Evolutionary conservation across 2,329 filamentous ascomycete species (phyloP).

Genomic region (Berkeleyomyces basicola): DNA sequence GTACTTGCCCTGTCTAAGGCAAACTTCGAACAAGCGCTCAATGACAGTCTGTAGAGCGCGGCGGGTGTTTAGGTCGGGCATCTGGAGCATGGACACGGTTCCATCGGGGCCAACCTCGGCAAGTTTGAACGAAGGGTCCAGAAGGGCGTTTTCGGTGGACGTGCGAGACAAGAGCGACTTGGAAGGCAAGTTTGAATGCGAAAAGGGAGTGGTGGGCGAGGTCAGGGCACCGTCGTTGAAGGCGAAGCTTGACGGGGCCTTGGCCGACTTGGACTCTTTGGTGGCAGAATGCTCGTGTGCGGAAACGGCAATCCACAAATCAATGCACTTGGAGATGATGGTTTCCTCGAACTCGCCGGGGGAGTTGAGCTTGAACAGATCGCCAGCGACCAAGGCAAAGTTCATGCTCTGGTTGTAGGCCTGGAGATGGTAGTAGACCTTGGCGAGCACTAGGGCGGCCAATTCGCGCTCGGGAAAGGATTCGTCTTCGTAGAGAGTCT

Average conservation of each 20-base stretch:
- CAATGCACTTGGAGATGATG: conserved; percentile 94
- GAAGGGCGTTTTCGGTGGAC: conserved; percentile 12
- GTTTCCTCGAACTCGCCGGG: conserved; percentile 96
- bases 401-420: conserved; percentile 99
- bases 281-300: conserved; percentile 32
- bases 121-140: conserved; percentile 39
- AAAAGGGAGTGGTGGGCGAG: conserved; percentile 88
- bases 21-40: conserved; percentile 79
- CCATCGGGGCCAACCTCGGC: not conserved
- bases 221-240: conserved; percentile 54
- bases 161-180: conserved; percentile 80
- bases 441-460: conserved; percentile 83
- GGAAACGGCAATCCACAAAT: conserved; percentile 79
- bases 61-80: conserved; percentile 53
- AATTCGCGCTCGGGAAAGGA: conserved; percentile 85
- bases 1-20: conserved; percentile 72
- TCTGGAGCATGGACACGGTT: conserved; percentile 34
- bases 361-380: conserved; percentile 83
- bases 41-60: conserved; percentile 69
- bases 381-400: conserved; percentile 85
- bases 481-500: conserved; percentile 94
- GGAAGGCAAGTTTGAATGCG: conserved; percentile 78
- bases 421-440: conserved; percentile 97
- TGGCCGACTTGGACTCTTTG: conserved; percentile 24
- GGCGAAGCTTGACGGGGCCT: conserved; percentile 57